Evolutionary conservation across 1,284 basidiomycete genomes (phyloP).

Genomic region (Ceratobasidium theobromae): DNA sequence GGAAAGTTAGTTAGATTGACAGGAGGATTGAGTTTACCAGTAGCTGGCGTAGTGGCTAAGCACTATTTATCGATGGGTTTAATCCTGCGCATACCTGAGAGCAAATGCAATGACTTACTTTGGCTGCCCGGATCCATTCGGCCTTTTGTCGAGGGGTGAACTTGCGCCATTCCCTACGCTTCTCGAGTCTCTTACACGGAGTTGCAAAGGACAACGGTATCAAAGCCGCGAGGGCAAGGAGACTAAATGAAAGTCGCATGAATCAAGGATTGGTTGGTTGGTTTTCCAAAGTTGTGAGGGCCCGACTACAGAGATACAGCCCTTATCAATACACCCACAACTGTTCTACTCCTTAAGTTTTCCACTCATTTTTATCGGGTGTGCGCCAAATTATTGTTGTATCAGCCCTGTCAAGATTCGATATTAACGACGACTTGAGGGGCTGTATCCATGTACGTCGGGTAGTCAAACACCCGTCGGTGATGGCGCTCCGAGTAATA

Average conservation of each 20-base stretch:
- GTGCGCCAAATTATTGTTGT: too few relatives aligned
- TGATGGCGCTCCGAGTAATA: too few relatives aligned
- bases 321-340: too few relatives aligned
- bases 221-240: background rate
- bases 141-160: background rate
- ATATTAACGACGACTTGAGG: too few relatives aligned
- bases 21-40: background rate
- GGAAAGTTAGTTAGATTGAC: background rate
- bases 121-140: background rate
- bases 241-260: background rate
- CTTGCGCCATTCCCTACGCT: background rate
- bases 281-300: background rate
- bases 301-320: background rate
- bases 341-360: too few relatives aligned
- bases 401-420: too few relatives aligned
- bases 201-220: background rate
- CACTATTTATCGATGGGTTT: background rate
- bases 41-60: background rate
- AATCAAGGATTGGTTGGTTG: background rate
- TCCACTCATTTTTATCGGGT: too few relatives aligned
- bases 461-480: too few relatives aligned
- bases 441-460: too few relatives aligned
- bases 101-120: background rate
- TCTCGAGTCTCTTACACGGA: background rate
- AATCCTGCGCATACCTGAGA: background rate